Evolutionary conservation across 169 alveolate genomes (phyloP).

Genomic region (Theileria parva): DNA sequence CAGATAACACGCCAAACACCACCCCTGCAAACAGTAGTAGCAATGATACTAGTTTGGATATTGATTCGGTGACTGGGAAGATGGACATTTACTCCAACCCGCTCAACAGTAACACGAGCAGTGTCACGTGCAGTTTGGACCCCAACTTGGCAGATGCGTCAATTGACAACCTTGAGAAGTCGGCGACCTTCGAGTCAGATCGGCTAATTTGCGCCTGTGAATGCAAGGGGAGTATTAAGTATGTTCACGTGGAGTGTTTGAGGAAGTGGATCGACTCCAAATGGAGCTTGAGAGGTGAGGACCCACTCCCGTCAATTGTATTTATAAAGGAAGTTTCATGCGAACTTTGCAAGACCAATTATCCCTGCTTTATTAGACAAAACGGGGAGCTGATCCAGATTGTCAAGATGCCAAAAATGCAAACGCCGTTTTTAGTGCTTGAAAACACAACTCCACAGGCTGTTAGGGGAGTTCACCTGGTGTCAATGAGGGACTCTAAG

Average conservation of each 20-base stretch:
- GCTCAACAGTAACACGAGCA: no score
- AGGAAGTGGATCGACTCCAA: constrained; percentile 92
- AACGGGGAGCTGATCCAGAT: constrained; percentile 77
- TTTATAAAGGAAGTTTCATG: constrained; percentile 80
- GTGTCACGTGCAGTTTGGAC: no score
- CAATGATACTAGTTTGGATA: constrained; percentile 23
- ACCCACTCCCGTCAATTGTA: constrained; percentile 53
- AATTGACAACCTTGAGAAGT: not conserved
- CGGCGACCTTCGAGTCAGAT: constrained; percentile 47
- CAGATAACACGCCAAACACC: constrained; percentile 1
- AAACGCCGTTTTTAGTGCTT: constrained; percentile 87
- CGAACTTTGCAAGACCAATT: constrained; percentile 82
- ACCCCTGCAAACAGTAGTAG: constrained; percentile 9
- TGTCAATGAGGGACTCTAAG: constrained; percentile 78
- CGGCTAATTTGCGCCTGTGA: constrained; percentile 89
- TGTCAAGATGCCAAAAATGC: constrained; percentile 79
- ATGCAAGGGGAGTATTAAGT: constrained; percentile 90
- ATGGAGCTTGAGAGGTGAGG: constrained; percentile 76
- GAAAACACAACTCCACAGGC: constrained; percentile 84
- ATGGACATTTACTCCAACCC: not conserved
- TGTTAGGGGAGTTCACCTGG: constrained; percentile 77
- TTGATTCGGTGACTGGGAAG: constrained; percentile 14
- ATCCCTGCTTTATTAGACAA: constrained; percentile 76
- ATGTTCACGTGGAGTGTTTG: constrained; percentile 92
- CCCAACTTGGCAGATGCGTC: no score